These are phyloP conservation scores for Ramaria sp. DNA, from an alignment of 768 basidiomycete species.

Conservation along the genomic window DNA sequence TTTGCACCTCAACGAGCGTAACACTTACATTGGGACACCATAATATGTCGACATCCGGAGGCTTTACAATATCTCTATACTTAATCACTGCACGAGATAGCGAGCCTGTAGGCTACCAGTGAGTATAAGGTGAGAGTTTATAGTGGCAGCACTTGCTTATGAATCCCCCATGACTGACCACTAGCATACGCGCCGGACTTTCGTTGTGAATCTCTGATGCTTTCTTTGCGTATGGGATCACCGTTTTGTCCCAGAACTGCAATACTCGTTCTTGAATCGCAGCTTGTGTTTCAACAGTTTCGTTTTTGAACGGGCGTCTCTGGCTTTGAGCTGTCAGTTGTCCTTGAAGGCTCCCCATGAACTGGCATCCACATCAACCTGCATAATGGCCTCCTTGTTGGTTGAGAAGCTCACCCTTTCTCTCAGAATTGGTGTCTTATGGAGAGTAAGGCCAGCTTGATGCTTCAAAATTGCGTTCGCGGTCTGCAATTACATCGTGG, in stretches of 20 bases:
- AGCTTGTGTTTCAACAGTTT: constrained; percentile 27
- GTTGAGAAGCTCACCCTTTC: constrained; percentile 46
- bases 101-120: constrained; percentile 16
- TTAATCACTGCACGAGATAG: constrained; percentile 38
- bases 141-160: constrained; percentile 23
- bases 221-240: constrained; percentile 22
- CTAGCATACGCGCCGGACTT: constrained; percentile 35
- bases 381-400: neutral
- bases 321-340: neutral
- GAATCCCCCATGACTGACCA: constrained; percentile 57
- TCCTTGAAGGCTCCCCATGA: constrained; percentile 55
- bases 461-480: constrained; percentile 48
- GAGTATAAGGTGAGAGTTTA: neutral
- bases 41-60: constrained; percentile 20
- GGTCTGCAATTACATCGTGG: constrained; percentile 33
- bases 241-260: constrained; percentile 48
- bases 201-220: constrained; percentile 14
- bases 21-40: constrained; percentile 44
- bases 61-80: constrained; percentile 15
- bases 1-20: constrained; percentile 44
- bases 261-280: constrained; percentile 38
- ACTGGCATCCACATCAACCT: constrained; percentile 23
- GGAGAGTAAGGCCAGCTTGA: constrained; percentile 36
- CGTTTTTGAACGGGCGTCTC: constrained; percentile 12
- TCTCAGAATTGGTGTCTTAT: constrained; percentile 37